These are phyloP conservation scores for Gryganskiella cystojenkinii DNA, from an alignment of 192 early-diverging fungal species.

Conservation along the genomic window DNA sequence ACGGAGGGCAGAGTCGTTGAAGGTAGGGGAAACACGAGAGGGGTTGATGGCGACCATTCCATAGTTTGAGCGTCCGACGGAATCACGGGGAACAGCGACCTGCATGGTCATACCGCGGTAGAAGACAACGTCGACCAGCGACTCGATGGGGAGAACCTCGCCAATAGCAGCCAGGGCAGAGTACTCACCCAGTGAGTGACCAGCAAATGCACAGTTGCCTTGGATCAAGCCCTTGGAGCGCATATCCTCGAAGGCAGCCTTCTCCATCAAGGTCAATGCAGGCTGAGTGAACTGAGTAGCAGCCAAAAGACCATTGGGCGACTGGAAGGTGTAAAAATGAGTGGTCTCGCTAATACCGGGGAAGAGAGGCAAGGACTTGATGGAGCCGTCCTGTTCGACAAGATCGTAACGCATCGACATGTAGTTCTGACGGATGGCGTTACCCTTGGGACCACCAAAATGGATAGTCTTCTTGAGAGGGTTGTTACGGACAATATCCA, in stretches of 20 bases:
- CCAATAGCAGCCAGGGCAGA: slow-evolving; percentile 91
- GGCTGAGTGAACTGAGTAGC: slow-evolving; percentile 98
- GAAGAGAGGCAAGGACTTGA: slow-evolving; percentile 88
- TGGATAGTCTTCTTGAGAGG: slow-evolving; percentile 85
- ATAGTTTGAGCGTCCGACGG: slow-evolving; percentile 84
- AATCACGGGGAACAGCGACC: slow-evolving; percentile 87
- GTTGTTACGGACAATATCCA: slow-evolving; percentile 91
- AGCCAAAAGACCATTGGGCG: slow-evolving; percentile 86
- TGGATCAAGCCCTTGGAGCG: slow-evolving; percentile 87
- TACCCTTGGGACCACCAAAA: slow-evolving; percentile 90
- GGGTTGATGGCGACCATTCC: slow-evolving; percentile 97
- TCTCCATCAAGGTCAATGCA: slow-evolving; percentile 90
- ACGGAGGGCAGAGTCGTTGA: slow-evolving; percentile 86
- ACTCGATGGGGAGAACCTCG: slow-evolving; percentile 86
- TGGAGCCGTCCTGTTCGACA: slow-evolving; percentile 76
- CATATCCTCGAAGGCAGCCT: slow-evolving; percentile 92
- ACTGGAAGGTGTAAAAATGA: slow-evolving; percentile 82
- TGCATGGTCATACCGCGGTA: slow-evolving; percentile 99
- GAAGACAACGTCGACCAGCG: slow-evolving; percentile 91
- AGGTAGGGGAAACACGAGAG: slow-evolving; percentile 83
- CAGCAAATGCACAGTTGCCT: slow-evolving; percentile 85
- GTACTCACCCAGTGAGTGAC: slow-evolving; percentile 97
- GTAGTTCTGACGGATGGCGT: slow-evolving; percentile 84
- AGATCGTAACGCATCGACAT: slow-evolving; percentile 93
- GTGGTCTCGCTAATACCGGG: slow-evolving; percentile 82